phyloP scores from a whole-genome alignment of 2,329 filamentous ascomycete genomes.

The Ceratocystis harringtonii region DNA sequence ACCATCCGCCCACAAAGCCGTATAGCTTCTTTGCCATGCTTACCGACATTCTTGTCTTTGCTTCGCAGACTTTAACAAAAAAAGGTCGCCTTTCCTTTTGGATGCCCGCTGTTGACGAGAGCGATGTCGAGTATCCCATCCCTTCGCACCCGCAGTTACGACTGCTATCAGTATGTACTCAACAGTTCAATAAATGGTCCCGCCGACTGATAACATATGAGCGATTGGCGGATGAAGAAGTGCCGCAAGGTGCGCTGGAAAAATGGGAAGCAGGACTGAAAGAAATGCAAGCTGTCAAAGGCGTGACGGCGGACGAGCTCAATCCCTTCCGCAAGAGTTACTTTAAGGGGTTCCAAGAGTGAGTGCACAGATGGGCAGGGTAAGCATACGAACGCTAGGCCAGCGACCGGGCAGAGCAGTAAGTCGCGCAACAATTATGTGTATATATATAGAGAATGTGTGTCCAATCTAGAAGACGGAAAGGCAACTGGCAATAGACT shows the following conservation, averaged over 20 bases:
- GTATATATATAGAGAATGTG: not conserved
- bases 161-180: constrained; percentile 61
- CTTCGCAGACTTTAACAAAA: constrained; percentile 59
- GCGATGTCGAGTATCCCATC: constrained; percentile 59
- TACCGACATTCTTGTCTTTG: constrained; percentile 76
- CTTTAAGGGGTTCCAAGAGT: constrained; percentile 38
- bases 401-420: too few species aligned
- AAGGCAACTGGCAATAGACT: not conserved
- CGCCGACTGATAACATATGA: constrained; percentile 76
- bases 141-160: constrained; percentile 64
- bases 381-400: constrained; percentile 6
- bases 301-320: constrained; percentile 41
- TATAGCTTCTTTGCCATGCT: constrained; percentile 88
- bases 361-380: constrained; percentile 17
- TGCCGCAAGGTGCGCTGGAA: constrained; percentile 32
- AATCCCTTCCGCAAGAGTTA: constrained; percentile 46
- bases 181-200: constrained; percentile 88
- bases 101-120: constrained; percentile 82
- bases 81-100: constrained; percentile 76
- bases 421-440: not conserved
- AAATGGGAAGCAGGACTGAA: constrained; percentile 19
- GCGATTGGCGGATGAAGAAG: constrained; percentile 45
- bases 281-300: constrained; percentile 23
- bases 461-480: not conserved
- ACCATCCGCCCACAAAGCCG: constrained; percentile 75